A percentile compares a stretch with the other conserved stretches of the same genome.
These are phyloP conservation scores for Apophysomyces ossiformis DNA, from an alignment of 371 early-diverging fungal genomes.

Conservation along the genomic window DNA sequence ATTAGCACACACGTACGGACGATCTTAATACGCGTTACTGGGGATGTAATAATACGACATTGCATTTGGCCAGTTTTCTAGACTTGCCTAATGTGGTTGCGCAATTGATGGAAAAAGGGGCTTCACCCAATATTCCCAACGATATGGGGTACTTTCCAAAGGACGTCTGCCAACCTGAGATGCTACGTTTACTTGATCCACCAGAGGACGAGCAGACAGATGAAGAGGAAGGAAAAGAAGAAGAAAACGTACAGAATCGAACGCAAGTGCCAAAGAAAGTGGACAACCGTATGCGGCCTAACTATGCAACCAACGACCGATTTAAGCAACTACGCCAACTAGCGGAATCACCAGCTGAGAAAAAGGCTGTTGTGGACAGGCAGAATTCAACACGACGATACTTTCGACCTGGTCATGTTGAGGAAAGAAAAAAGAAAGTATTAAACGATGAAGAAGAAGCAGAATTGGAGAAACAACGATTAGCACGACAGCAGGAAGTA, in stretches of 20 bases:
- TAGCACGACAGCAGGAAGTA: slow-evolving; percentile 32
- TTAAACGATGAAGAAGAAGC: slow-evolving; percentile 39
- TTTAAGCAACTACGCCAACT: slow-evolving; percentile 35
- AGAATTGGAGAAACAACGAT: slow-evolving; percentile 28
- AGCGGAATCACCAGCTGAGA: slow-evolving; percentile 28
- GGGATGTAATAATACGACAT: slow-evolving; percentile 33
- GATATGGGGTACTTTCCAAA: slow-evolving; percentile 29
- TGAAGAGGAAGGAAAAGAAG: neutral
- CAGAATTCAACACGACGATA: slow-evolving; percentile 39
- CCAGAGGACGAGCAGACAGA: neutral
- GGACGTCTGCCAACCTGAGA: slow-evolving; percentile 14
- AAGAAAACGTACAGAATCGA: neutral
- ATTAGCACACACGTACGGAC: slow-evolving; percentile 31
- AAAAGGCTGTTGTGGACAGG: slow-evolving; percentile 21
- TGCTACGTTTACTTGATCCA: neutral
- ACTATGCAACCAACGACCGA: slow-evolving; percentile 11
- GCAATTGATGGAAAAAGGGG: slow-evolving; percentile 26
- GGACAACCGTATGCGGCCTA: neutral
- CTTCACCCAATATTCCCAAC: slow-evolving; percentile 21
- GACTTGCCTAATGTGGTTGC: slow-evolving; percentile 6
- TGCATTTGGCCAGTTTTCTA: slow-evolving; percentile 33
- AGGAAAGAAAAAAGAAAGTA: slow-evolving; percentile 33
- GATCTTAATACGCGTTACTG: slow-evolving; percentile 38
- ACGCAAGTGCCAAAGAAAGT: neutral
- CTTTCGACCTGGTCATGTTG: slow-evolving; percentile 40